phyloP scores from a whole-genome alignment of 208 protist species.

The Leishmania lainsoni region DNA sequence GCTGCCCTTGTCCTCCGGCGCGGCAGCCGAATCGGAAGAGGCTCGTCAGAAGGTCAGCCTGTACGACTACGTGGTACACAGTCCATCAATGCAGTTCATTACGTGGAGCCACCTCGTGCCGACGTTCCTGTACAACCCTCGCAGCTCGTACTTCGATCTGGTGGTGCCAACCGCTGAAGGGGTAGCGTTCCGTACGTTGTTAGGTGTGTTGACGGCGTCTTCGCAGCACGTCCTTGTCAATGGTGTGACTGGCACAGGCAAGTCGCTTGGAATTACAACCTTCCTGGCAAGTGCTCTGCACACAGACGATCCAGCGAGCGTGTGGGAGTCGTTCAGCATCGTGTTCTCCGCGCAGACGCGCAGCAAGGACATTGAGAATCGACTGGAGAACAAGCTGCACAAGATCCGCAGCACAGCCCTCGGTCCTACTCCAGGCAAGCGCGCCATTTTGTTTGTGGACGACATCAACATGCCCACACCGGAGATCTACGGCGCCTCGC shows the following conservation, averaged over 20 bases:
- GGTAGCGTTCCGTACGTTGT: conserved; percentile 81
- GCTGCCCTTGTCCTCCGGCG: conserved; percentile 13
- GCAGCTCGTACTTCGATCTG: conserved; percentile 93
- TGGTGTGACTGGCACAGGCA: conserved; percentile 96
- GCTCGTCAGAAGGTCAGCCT: conserved; percentile 52
- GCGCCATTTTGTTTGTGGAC: conserved; percentile 93
- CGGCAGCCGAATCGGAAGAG: not conserved
- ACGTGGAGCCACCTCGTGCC: conserved; percentile 92
- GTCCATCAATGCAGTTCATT: conserved; percentile 84
- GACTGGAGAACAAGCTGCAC: conserved; percentile 94
- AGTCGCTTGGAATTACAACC: conserved; percentile 84
- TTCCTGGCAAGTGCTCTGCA: conserved; percentile 69
- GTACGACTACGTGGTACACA: conserved; percentile 95
- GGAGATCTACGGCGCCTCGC: conserved; percentile 95
- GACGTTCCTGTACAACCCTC: conserved; percentile 86
- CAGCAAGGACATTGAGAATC: conserved; percentile 91
- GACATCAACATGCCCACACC: conserved; percentile 96
- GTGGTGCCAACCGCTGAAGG: conserved; percentile 96
- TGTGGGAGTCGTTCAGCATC: conserved; percentile 90
- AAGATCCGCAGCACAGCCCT: conserved; percentile 91
- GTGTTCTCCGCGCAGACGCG: conserved; percentile 95
- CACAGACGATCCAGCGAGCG: conserved; percentile 75
- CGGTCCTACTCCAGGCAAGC: conserved; percentile 89
- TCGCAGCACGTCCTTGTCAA: conserved; percentile 90
- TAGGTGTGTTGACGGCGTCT: conserved; percentile 72